phyloP scores from a whole-genome alignment of 148 eudicot species.

The Vaccinium corymbosum region DNA sequence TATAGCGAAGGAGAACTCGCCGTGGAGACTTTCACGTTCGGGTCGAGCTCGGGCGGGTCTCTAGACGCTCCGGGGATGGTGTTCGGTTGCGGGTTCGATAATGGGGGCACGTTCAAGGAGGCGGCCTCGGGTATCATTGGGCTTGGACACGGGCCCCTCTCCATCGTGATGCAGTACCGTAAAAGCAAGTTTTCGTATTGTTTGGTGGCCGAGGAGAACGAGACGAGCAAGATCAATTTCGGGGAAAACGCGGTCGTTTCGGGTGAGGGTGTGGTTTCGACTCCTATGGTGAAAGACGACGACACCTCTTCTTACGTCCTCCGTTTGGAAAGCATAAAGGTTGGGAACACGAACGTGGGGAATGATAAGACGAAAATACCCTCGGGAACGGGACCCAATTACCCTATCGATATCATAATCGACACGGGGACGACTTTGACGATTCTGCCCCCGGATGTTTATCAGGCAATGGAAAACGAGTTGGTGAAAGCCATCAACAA shows the following conservation, averaged over 20 bases:
- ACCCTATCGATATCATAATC: conserved; percentile 33
- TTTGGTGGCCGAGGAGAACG: conserved; percentile 17
- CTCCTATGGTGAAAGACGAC: conserved; percentile 23
- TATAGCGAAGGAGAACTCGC: conserved; percentile 27
- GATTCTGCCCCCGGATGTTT: conserved; percentile 21
- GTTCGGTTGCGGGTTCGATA: conserved; percentile 34
- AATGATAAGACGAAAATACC: not conserved
- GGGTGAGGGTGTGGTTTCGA: conserved; percentile 38
- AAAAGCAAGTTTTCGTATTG: conserved; percentile 45
- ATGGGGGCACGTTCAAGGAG: conserved; percentile 28
- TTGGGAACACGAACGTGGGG: conserved; percentile 23
- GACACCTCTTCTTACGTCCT: conserved; percentile 41
- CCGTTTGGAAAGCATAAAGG: conserved; percentile 32
- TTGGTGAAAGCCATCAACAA: conserved; percentile 20
- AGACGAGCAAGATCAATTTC: conserved; percentile 43
- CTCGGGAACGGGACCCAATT: not conserved
- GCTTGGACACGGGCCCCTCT: conserved; percentile 35
- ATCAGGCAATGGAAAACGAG: conserved; percentile 14
- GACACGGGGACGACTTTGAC: conserved; percentile 85
- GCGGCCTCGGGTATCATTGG: conserved; percentile 34
- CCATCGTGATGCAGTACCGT: conserved; percentile 31
- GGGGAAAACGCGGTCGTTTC: conserved; percentile 37
- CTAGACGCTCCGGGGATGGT: not conserved
- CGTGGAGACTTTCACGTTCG: conserved; percentile 30
- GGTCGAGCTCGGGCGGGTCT: not conserved